A percentile compares a stretch with the other conserved stretches of the same genome.
These are phyloP conservation scores for Colletotrichum godetiae DNA, from an alignment of 2,329 filamentous ascomycete genomes.

Conservation along the genomic window DNA sequence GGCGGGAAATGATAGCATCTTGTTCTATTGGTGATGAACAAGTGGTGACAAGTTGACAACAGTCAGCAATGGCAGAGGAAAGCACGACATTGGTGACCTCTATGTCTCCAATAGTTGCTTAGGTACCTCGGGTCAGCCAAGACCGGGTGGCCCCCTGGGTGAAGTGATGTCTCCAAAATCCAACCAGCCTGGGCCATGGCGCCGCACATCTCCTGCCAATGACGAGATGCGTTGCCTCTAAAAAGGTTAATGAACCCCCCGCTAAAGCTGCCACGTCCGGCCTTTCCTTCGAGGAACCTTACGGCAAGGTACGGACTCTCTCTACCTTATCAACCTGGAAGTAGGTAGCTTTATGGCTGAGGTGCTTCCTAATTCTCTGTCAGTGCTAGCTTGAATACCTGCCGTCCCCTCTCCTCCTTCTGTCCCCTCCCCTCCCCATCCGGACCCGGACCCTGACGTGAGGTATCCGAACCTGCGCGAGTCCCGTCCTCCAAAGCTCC, in stretches of 20 bases:
- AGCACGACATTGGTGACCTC: neutral
- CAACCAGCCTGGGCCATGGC: conserved; percentile 23
- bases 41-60: neutral
- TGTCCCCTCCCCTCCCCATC: neutral
- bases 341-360: too few species aligned
- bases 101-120: too few species aligned
- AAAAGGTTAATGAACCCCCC: conserved; percentile 36
- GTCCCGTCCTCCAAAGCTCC: neutral
- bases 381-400: neutral
- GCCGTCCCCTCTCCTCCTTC: neutral
- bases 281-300: conserved; percentile 19
- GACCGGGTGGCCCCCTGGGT: neutral
- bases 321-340: too few species aligned
- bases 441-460: neutral
- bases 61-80: neutral
- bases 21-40: neutral
- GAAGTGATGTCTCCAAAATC: neutral
- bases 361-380: too few species aligned
- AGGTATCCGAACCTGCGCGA: neutral
- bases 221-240: conserved; percentile 31
- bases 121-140: neutral
- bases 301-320: conserved; percentile 10
- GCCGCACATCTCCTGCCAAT: conserved; percentile 32
- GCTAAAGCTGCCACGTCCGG: conserved; percentile 35
- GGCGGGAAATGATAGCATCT: neutral